Percentiles rank a stretch among this genome's conserved stretches.
phyloP scores from a whole-genome alignment of 2,329 filamentous ascomycete genomes.

The Penicillium griseofulvum region DNA sequence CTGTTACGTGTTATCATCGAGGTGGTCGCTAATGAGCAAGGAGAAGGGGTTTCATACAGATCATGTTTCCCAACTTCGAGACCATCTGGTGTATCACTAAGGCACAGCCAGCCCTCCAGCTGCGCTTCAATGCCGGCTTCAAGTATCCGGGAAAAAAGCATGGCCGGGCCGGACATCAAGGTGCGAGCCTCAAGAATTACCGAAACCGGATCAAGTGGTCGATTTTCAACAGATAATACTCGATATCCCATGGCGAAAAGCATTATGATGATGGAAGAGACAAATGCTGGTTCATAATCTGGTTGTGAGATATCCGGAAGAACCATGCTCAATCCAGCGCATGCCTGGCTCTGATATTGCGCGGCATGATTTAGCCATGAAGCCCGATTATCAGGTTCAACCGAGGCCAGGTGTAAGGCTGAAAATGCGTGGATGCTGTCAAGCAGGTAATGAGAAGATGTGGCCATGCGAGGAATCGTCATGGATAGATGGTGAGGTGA shows the following conservation, averaged over 20 bases:
- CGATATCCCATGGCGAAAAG: slow-evolving; percentile 36
- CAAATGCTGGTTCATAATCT: slow-evolving; percentile 44
- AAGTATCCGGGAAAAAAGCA: slow-evolving; percentile 29
- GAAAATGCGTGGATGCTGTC: slow-evolving; percentile 45
- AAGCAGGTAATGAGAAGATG: slow-evolving; percentile 46
- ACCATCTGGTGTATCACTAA: slow-evolving; percentile 12
- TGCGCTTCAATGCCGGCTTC: slow-evolving; percentile 23
- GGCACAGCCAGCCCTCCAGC: slow-evolving; percentile 27
- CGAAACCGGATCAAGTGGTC: slow-evolving; percentile 25
- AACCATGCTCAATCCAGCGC: slow-evolving; percentile 34
- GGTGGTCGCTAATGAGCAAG: neutral
- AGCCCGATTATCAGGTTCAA: slow-evolving; percentile 33
- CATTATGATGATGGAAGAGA: slow-evolving; percentile 42
- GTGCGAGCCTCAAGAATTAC: slow-evolving; percentile 30
- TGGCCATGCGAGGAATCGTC: slow-evolving; percentile 37
- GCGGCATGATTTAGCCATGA: slow-evolving; percentile 36
- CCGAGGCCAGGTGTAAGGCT: slow-evolving; percentile 44
- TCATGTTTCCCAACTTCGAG: neutral
- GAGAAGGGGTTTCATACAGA: slow-evolving; percentile 1
- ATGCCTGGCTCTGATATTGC: slow-evolving; percentile 38
- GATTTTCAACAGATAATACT: slow-evolving; percentile 26
- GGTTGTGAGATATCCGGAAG: slow-evolving; percentile 39
- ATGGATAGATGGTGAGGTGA: slow-evolving; percentile 36
- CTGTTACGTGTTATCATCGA: slow-evolving; percentile 2
- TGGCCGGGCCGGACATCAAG: slow-evolving; percentile 30